A percentile compares a stretch with the other conserved stretches of the same genome.
Evolutionary conservation across 2,329 filamentous ascomycete genomes (phyloP).

Genomic region (Colletotrichum gloeosporioides): DNA sequence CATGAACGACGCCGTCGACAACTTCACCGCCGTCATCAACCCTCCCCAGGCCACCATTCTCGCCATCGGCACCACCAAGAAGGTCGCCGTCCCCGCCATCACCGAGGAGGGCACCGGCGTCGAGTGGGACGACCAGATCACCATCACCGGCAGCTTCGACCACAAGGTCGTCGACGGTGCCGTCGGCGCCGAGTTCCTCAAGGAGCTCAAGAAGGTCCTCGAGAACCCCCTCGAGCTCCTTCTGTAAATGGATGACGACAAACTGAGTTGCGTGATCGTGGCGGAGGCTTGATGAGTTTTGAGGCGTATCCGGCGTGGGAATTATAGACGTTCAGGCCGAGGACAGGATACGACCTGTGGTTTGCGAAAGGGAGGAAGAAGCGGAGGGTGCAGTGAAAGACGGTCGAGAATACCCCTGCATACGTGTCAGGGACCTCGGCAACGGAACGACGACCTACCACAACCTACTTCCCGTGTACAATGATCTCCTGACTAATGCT

Average conservation of each 20-base stretch:
- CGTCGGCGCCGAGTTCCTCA: constrained; percentile 95
- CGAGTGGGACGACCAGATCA: constrained; percentile 97
- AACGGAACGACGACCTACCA: constrained; percentile 27
- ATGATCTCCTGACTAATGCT: constrained; percentile 47
- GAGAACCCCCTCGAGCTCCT: constrained; percentile 97
- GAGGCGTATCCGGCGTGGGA: constrained; percentile 13
- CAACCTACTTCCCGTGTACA: constrained; percentile 43
- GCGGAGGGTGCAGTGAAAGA: constrained; percentile 15
- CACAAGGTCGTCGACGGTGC: constrained; percentile 99
- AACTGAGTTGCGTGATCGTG: neutral
- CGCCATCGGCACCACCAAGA: constrained; percentile 91
- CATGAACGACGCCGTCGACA: constrained; percentile 96
- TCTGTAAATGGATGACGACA: constrained; percentile 61
- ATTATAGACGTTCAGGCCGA: constrained; percentile 15
- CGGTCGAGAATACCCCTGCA: constrained; percentile 10
- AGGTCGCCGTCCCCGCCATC: constrained; percentile 79
- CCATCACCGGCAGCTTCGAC: constrained; percentile 94
- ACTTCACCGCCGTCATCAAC: constrained; percentile 99
- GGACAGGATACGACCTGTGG: constrained; percentile 10
- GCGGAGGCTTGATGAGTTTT: constrained; percentile 16
- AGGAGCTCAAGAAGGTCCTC: constrained; percentile 94
- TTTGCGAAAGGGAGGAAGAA: constrained; percentile 13
- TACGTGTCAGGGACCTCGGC: neutral
- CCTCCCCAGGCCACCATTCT: constrained; percentile 96
- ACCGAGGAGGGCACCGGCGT: constrained; percentile 80